Conservation (phyloP, 257 asterid genomes). For the Petunia secreta region DNA sequence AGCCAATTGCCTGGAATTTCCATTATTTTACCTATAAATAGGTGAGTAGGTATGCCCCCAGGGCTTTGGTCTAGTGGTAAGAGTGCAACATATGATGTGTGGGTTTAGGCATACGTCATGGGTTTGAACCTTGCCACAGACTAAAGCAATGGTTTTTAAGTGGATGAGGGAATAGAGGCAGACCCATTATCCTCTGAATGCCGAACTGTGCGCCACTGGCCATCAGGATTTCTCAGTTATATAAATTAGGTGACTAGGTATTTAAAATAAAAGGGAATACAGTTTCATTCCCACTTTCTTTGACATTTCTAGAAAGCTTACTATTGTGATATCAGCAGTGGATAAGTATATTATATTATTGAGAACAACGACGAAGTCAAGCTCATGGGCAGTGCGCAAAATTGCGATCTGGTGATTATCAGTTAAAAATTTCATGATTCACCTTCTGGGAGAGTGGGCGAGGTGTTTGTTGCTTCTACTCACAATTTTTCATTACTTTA, state of each 20-base stretch:
- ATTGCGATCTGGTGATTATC: constrained; percentile 5
- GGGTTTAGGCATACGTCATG: no score
- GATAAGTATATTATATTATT: not conserved
- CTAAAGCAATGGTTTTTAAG: no score
- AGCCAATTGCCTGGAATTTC: constrained; percentile 1
- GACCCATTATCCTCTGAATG: no score
- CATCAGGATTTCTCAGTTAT: no score
- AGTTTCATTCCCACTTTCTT: constrained; percentile 12
- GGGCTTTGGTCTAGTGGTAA: no score
- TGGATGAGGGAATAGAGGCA: no score
- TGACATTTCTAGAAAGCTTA: constrained; percentile 13
- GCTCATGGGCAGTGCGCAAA: not conserved
- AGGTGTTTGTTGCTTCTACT: not conserved
- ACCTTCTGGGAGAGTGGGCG: constrained; percentile 3
- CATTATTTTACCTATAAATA: not conserved
- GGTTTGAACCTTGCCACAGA: no score
- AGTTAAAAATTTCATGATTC: not conserved
- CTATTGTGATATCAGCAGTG: not conserved
- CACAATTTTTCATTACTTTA: not conserved
- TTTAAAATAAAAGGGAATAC: not conserved
- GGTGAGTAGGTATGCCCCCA: not conserved
- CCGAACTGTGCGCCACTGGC: no score
- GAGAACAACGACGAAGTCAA: not conserved
- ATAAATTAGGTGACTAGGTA: not conserved
- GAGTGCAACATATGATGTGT: no score